Evolutionary conservation across 257 asterid genomes (phyloP).

Genomic region (Solanum chilense): DNA sequence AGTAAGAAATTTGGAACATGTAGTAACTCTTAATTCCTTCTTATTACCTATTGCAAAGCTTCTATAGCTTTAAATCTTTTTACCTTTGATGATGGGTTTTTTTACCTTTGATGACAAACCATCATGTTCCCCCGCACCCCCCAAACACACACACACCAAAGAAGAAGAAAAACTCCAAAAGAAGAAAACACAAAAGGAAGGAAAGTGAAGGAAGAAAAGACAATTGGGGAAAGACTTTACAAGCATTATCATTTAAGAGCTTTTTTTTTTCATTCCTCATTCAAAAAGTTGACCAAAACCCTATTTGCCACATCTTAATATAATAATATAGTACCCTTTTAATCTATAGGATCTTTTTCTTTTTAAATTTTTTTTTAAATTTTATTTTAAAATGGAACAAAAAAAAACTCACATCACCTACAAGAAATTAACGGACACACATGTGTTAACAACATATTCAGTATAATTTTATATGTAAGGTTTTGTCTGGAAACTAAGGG

Average conservation of each 20-base stretch:
- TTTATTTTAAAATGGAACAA: neutral
- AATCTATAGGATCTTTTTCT: neutral
- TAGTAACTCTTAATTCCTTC: neutral
- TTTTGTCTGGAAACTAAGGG: fast-evolving
- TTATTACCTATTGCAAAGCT: neutral
- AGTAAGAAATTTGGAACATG: neutral
- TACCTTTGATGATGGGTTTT: neutral
- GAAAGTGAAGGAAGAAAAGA: neutral
- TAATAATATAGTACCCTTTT: neutral
- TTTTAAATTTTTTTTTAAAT: neutral
- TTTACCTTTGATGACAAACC: neutral
- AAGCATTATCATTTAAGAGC: neutral
- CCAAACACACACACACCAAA: neutral
- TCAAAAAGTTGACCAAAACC: neutral
- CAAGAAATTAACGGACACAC: neutral
- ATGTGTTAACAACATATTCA: neutral
- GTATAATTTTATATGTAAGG: neutral
- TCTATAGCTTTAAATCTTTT: neutral
- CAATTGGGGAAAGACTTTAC: neutral
- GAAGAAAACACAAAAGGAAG: neutral
- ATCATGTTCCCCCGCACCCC: neutral
- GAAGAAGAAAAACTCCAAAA: neutral
- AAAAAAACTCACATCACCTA: neutral
- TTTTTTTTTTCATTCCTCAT: neutral
- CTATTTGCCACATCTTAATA: neutral